These are phyloP conservation scores for Decorospora gaudefroyi DNA, from an alignment of 2,329 filamentous ascomycete species.

Conservation along the genomic window DNA sequence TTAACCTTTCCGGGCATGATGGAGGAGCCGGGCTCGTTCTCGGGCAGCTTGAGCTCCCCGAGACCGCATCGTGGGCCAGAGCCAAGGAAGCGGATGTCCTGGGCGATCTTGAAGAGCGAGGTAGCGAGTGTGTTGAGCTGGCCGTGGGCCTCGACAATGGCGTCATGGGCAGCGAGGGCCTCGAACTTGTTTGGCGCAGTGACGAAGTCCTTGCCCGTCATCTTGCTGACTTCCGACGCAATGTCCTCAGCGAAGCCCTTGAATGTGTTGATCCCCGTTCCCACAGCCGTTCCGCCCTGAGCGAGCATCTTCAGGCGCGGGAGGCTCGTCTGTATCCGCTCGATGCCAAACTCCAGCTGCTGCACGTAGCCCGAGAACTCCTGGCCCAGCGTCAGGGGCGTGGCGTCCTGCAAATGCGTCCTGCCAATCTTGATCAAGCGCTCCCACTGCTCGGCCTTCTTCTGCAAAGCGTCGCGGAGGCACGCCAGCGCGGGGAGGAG, in stretches of 20 bases:
- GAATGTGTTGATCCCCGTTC: constrained; percentile 97
- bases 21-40: constrained; percentile 96
- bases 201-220: constrained; percentile 91
- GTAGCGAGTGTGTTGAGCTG: constrained; percentile 89
- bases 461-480: constrained; percentile 80
- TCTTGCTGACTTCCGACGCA: constrained; percentile 84
- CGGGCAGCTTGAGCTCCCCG: constrained; percentile 87
- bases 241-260: constrained; percentile 93
- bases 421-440: constrained; percentile 99
- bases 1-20: constrained; percentile 99
- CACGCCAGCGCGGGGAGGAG: constrained; percentile 82
- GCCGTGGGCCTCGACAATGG: constrained; percentile 91
- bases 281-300: constrained; percentile 95
- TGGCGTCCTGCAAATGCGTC: constrained; percentile 96
- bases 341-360: constrained; percentile 88
- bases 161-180: constrained; percentile 92
- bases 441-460: constrained; percentile 87
- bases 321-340: constrained; percentile 79
- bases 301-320: constrained; percentile 85
- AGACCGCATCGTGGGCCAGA: constrained; percentile 95
- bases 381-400: constrained; percentile 90
- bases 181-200: constrained; percentile 99
- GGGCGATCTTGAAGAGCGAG: constrained; percentile 96
- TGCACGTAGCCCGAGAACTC: constrained; percentile 98
- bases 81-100: constrained; percentile 96